Base-by-base conservation (phyloP, 2,329 filamentous ascomycete species). In the Blumeria hordei region DNA sequence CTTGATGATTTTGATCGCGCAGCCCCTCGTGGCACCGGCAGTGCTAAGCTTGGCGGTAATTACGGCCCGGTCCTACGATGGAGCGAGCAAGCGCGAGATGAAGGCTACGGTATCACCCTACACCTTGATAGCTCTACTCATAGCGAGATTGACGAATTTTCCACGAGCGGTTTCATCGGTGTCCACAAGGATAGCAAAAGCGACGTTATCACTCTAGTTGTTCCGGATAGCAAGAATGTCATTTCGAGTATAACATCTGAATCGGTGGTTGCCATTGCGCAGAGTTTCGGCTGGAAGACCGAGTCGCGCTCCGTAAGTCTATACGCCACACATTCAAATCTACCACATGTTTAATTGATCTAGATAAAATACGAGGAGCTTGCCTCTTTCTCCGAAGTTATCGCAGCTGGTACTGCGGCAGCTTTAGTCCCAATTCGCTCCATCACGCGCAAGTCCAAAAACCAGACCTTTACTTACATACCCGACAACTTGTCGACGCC, bases 31-130 rank as follows among this genome's bases (percentile, higher is more conserved):
- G 90, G 90, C 0, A 93, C 85, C 0, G 90, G 90, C 0, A 81
- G 79, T 58, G 90, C 87, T n/a, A 96, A 96, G 70, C 76, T 96
- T 3, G 90, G 92, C 32, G 92, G 90, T 12, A 96, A 96, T 70
- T 96, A 96, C 66, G 90, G 88, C 9, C 90, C 90, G 2, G 90
- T 96, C 5, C 69, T 96, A 63, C 75, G 84, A 55, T 88, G 86
- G 75, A 93, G 85, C 64, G 88, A 94, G 62, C 81, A 77, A 64
- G 90, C 92, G 0, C 73, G 82, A 56, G 71, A 73, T 16, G 77
- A 86, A 57, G 90, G 90, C 35, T 96, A 77, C 64, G 88, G 86
- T n/a, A 96, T 96, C 64, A 96, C 90, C 1, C 73, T 96, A 63
- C 90, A 96, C 67, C 72, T 96, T 55, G 92, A 96, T 69, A 92